These are phyloP conservation scores for Syzygium malaccense DNA, from an alignment of 441 rosid species.

Conservation along the genomic window DNA sequence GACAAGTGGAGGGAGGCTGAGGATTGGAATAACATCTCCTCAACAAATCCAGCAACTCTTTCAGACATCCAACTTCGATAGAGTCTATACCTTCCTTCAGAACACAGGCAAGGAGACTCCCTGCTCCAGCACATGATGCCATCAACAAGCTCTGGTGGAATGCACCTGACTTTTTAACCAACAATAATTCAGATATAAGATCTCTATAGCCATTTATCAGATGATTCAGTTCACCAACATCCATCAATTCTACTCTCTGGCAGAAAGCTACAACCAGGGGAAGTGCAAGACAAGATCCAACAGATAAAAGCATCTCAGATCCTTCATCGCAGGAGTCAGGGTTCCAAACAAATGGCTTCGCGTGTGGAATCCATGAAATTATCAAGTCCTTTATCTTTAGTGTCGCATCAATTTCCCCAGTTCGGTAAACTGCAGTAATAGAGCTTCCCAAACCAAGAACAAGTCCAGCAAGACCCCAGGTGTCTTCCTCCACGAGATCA, in stretches of 20 bases:
- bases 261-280: slow-evolving; percentile 74
- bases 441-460: slow-evolving; percentile 80
- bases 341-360: slow-evolving; percentile 28
- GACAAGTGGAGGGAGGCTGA: slow-evolving; percentile 47
- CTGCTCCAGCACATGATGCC: slow-evolving; percentile 83
- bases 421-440: slow-evolving; percentile 67
- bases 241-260: slow-evolving; percentile 68
- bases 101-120: slow-evolving; percentile 66
- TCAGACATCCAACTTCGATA: slow-evolving; percentile 42
- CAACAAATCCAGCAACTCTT: slow-evolving; percentile 51
- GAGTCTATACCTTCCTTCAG: slow-evolving; percentile 71
- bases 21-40: slow-evolving; percentile 68
- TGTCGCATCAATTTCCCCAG: slow-evolving; percentile 60
- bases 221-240: slow-evolving; percentile 47
- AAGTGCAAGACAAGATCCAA: slow-evolving; percentile 81
- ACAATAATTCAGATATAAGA: slow-evolving; percentile 61
- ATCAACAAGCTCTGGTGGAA: slow-evolving; percentile 65
- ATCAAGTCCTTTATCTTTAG: slow-evolving; percentile 66
- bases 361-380: slow-evolving; percentile 68
- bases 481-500: slow-evolving; percentile 73
- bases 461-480: slow-evolving; percentile 92
- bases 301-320: slow-evolving; percentile 45
- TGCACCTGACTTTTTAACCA: slow-evolving; percentile 50
- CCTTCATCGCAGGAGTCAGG: slow-evolving; percentile 25
- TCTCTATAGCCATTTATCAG: slow-evolving; percentile 50